phyloP scores from a whole-genome alignment of 192 early-diverging fungal genomes.

The Kickxella alabastrina region DNA sequence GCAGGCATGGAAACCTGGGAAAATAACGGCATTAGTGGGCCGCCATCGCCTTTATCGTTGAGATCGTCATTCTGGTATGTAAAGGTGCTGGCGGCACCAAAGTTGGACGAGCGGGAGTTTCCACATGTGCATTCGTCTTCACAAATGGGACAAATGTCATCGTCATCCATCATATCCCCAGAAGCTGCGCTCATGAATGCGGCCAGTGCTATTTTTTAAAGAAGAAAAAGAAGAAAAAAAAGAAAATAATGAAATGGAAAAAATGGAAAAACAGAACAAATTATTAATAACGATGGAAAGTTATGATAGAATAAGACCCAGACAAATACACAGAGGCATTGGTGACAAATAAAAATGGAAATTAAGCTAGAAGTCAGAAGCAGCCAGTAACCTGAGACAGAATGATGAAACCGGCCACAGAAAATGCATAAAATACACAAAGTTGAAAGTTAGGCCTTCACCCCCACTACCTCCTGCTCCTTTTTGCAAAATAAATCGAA shows the following conservation, averaged over 20 bases:
- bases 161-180: slow-evolving; percentile 37
- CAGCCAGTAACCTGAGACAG: no score
- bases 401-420: no score
- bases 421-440: no score
- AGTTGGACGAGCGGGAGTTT: slow-evolving; percentile 13
- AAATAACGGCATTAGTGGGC: slow-evolving; percentile 27
- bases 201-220: slow-evolving; percentile 3
- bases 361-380: no score
- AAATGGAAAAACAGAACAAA: no score
- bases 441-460: no score
- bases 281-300: no score
- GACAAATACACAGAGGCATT: slow-evolving; percentile 23
- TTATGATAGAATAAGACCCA: no score
- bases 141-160: slow-evolving; percentile 50
- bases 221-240: background rate
- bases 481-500: no score
- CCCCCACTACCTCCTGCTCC: no score
- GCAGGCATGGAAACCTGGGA: slow-evolving; percentile 24
- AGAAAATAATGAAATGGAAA: background rate
- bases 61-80: background rate
- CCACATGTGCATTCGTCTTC: slow-evolving; percentile 47
- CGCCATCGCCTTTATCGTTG: slow-evolving; percentile 1
- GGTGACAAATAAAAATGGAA: no score
- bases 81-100: slow-evolving; percentile 1
- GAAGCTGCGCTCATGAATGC: slow-evolving; percentile 17